Conservation (phyloP, 768 basidiomycete genomes). For the Imleria badia region DNA sequence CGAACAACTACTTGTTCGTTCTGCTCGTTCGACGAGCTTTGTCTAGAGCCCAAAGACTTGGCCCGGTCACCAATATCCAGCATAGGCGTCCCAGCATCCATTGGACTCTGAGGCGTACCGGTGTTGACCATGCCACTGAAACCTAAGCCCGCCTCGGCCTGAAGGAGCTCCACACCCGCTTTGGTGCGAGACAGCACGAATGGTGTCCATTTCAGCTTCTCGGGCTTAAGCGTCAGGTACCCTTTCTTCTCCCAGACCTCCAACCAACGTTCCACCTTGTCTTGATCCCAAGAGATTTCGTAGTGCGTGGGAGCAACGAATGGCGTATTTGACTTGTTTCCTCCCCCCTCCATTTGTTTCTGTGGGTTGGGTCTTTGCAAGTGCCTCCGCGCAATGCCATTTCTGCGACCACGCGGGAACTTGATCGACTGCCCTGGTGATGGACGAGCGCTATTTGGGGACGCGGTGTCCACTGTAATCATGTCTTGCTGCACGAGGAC, state of each 20-base stretch:
- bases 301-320: slow-evolving; percentile 71
- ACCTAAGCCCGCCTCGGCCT: slow-evolving; percentile 16
- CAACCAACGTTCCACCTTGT: slow-evolving; percentile 64
- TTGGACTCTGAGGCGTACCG: slow-evolving; percentile 14
- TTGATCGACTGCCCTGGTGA: slow-evolving; percentile 80
- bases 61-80: slow-evolving; percentile 16
- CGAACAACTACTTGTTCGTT: slow-evolving; percentile 10
- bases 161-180: slow-evolving; percentile 28
- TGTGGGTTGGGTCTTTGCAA: slow-evolving; percentile 54
- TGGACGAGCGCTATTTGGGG: slow-evolving; percentile 55
- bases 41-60: slow-evolving; percentile 16
- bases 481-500: slow-evolving; percentile 73
- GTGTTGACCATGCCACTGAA: slow-evolving; percentile 10
- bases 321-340: slow-evolving; percentile 44
- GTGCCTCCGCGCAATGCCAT: slow-evolving; percentile 63
- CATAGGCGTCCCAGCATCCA: slow-evolving; percentile 26
- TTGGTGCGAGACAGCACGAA: slow-evolving; percentile 66
- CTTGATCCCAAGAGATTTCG: slow-evolving; percentile 70
- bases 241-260: slow-evolving; percentile 74
- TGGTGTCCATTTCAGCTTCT: slow-evolving; percentile 93
- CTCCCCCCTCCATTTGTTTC: slow-evolving; percentile 37
- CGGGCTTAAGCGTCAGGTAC: slow-evolving; percentile 71
- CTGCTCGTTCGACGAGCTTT: slow-evolving; percentile 14
- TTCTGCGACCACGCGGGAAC: slow-evolving; percentile 63
- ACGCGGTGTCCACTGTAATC: slow-evolving; percentile 56